A percentile compares a stretch with the other conserved stretches of the same genome.
Evolutionary conservation across 2,329 filamentous ascomycete genomes (phyloP).

Genomic region (Capronia coronata): DNA sequence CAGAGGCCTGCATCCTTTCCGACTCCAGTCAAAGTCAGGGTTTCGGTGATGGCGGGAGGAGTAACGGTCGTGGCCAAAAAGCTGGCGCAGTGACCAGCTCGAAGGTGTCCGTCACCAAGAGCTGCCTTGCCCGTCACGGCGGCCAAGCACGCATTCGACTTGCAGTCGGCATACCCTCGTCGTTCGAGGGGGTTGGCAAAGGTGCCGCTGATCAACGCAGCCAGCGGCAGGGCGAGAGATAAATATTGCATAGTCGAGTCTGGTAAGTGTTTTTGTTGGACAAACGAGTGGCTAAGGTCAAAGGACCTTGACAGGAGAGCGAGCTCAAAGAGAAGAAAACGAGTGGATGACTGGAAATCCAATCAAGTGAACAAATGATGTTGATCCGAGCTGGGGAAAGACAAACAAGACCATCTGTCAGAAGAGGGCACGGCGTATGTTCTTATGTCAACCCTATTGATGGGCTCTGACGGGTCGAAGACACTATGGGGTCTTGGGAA

Average conservation of each 20-base stretch:
- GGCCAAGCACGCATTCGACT: constrained; percentile 24
- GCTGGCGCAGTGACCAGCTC: constrained; percentile 25
- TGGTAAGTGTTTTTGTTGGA: constrained; percentile 6
- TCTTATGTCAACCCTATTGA: constrained; percentile 17
- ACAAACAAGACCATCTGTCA: not conserved
- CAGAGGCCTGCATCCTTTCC: constrained; percentile 11
- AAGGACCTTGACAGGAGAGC: constrained; percentile 19
- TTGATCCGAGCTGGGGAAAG: constrained; percentile 17
- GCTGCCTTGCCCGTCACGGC: constrained; percentile 27
- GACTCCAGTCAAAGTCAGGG: constrained; percentile 14
- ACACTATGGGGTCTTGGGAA: not conserved
- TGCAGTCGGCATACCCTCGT: constrained; percentile 6
- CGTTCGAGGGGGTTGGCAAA: constrained; percentile 18
- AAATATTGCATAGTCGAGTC: constrained; percentile 21
- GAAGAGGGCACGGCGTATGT: constrained; percentile 9
- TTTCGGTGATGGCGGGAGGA: constrained; percentile 17
- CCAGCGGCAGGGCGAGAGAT: constrained; percentile 25
- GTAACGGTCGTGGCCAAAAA: constrained; percentile 23
- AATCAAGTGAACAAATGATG: constrained; percentile 20
- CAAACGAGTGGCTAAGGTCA: constrained; percentile 28
- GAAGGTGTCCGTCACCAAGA: constrained; percentile 22
- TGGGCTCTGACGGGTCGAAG: constrained; percentile 6
- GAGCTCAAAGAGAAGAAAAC: constrained; percentile 15
- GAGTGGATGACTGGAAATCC: constrained; percentile 29
- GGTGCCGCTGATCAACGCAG: constrained; percentile 23